Conservation (phyloP, 805 yeast species). For the Kluyveromyces starmeri region DNA sequence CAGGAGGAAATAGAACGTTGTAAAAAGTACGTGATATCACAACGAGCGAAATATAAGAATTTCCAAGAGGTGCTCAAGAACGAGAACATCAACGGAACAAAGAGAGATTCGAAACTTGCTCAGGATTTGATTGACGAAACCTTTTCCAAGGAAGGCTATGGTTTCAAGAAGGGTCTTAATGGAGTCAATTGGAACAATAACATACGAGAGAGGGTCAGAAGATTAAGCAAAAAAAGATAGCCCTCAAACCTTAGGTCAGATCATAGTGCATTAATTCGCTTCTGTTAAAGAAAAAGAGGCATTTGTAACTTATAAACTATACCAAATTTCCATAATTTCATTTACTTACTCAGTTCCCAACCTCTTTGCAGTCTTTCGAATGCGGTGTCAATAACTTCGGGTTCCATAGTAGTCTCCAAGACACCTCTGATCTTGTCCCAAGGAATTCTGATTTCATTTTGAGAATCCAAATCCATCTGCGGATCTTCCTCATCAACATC, state of each 20-base stretch:
- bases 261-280: too few relatives aligned
- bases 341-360: slow-evolving; percentile 31
- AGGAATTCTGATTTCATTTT: slow-evolving; percentile 23
- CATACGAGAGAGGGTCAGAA: slow-evolving; percentile 46
- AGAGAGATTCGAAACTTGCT: slow-evolving; percentile 11
- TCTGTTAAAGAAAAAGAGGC: too few relatives aligned
- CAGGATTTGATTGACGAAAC: slow-evolving; percentile 26
- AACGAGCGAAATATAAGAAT: slow-evolving; percentile 35
- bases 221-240: slow-evolving; percentile 26
- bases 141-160: slow-evolving; percentile 34
- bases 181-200: slow-evolving; percentile 60
- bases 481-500: slow-evolving; percentile 2
- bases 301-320: background rate
- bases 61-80: slow-evolving; percentile 16
- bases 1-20: slow-evolving; percentile 78
- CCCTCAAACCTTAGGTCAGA: too few relatives aligned
- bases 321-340: too few relatives aligned
- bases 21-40: slow-evolving; percentile 65
- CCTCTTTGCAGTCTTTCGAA: slow-evolving; percentile 32
- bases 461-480: background rate
- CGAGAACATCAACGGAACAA: slow-evolving; percentile 4
- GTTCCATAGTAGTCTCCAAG: slow-evolving; percentile 28
- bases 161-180: slow-evolving; percentile 33
- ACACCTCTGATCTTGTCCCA: slow-evolving; percentile 37
- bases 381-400: slow-evolving; percentile 24